Base-by-base conservation (phyloP, 106 monocot genomes). In the Ottelia alismoides region DNA sequence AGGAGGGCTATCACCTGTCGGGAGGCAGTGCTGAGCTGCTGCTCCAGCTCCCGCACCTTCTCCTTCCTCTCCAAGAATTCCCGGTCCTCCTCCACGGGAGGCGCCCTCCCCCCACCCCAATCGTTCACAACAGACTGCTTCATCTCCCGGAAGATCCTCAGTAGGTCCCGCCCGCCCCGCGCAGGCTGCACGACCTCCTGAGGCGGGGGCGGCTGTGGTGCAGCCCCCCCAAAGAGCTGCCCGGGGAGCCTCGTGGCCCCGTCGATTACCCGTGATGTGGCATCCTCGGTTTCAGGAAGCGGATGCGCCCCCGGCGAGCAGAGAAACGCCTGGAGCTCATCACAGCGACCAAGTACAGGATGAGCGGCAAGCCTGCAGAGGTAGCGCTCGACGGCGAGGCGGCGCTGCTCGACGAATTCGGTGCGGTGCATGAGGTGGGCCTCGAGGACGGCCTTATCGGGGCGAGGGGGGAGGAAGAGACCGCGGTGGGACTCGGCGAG, bases 111-210 rank as follows among this genome's bases (percentile, higher is more conserved):
- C 31, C 79, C 88, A 1, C 72, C 83, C 81, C 78, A 78, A 50
- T 83, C 91, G 53, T 75, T 75, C 28, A 66, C 61, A 56, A 91
- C 70, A 11, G 81, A 74, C 76, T 91, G 91, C 73, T 71, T 91
- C 60, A 91, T 56, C 68, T 81, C 84, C 75, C 65, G 84, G 18
- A 91, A 85, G 29, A 91, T 85, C 69, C 85, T 77, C 55, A 91
- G 49, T 26, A 91, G 46, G 52, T 81, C 81, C 47, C 78, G 78
- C 20, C 91, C 85, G 10, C 74, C 77, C 56, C 76, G 81, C n/a
- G 71, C 75, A 3, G 80, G 77, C 60, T 74, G 65, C 70, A 79
- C 76, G 28, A 72, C 82, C 2, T 73, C 88, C 72, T 88, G n/a
- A n/a, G n/a, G n/a, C n/a, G n/a, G 72, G 2, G 72, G 82, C 20